phyloP scores from a whole-genome alignment of 495 filamentous ascomycete species.

The Darksidea phi region DNA sequence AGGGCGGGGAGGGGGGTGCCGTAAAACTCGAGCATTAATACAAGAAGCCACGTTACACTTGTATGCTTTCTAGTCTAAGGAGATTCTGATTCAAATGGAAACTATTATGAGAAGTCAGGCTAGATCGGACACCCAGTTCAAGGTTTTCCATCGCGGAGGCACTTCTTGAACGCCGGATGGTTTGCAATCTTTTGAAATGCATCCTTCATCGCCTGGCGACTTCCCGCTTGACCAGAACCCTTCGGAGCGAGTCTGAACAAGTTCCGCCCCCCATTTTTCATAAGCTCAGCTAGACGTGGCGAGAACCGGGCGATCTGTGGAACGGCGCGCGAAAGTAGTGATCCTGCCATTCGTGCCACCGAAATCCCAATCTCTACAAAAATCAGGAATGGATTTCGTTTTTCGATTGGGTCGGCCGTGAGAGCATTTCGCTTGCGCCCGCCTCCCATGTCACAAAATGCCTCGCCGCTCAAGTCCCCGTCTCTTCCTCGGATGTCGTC shows the following conservation, averaged over 20 bases:
- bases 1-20: conserved; percentile 58
- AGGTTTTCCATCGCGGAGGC: conserved; percentile 9
- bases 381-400: conserved; percentile 9
- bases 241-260: conserved; percentile 17
- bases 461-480: neutral
- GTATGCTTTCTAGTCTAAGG: no score
- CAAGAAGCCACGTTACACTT: no score
- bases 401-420: neutral
- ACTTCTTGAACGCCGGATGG: conserved; percentile 17
- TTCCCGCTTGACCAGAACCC: neutral
- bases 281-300: conserved; percentile 5
- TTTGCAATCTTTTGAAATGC: conserved; percentile 18
- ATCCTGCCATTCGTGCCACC: conserved; percentile 4
- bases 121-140: no score
- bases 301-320: conserved; percentile 2
- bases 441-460: conserved; percentile 9
- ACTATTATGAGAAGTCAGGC: no score
- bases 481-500: neutral
- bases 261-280: neutral
- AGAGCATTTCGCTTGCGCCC: neutral
- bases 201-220: conserved; percentile 17
- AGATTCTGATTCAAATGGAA: no score
- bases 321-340: conserved; percentile 6
- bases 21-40: no score
- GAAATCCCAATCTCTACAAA: conserved; percentile 12